These are phyloP conservation scores for Marvania coccoides DNA, from an alignment of 139 green algal genomes.

Conservation along the genomic window DNA sequence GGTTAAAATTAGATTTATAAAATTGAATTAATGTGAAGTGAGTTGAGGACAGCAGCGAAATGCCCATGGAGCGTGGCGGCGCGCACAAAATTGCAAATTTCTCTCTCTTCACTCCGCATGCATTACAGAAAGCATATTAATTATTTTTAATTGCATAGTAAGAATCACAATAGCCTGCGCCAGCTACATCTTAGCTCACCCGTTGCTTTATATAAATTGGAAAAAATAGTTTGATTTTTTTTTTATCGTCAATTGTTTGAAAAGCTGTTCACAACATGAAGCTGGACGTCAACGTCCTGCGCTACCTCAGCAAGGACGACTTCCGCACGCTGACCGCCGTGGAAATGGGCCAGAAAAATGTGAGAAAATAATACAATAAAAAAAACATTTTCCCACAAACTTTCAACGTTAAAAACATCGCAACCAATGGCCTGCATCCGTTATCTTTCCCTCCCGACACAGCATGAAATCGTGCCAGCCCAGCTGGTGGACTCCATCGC, in stretches of 20 bases:
- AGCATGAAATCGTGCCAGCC: conserved; percentile 94
- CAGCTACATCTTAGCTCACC: too few relatives aligned
- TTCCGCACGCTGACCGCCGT: conserved; percentile 89
- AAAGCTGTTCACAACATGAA: conserved; percentile 70
- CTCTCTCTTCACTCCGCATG: too few relatives aligned
- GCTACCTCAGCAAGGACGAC: conserved; percentile 93
- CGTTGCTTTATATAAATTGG: too few relatives aligned
- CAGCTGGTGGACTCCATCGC: conserved; percentile 87
- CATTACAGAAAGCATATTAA: too few relatives aligned
- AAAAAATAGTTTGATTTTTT: not conserved
- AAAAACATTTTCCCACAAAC: not conserved
- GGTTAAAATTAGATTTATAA: too few relatives aligned
- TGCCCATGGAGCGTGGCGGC: too few relatives aligned
- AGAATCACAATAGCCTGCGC: too few relatives aligned
- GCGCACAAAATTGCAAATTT: too few relatives aligned
- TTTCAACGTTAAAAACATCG: not conserved
- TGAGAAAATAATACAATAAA: conserved; percentile 24
- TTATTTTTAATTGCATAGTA: too few relatives aligned
- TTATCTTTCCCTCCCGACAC: conserved; percentile 7
- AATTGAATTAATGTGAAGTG: too few relatives aligned
- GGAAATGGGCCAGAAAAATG: conserved; percentile 97
- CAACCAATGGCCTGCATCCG: not conserved
- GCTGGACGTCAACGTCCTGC: conserved; percentile 92
- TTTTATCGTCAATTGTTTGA: not conserved
- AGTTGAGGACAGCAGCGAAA: too few relatives aligned